Conservation (phyloP, 2,329 filamentous ascomycete species). For the Ceratocystiopsis minuta region DNA sequence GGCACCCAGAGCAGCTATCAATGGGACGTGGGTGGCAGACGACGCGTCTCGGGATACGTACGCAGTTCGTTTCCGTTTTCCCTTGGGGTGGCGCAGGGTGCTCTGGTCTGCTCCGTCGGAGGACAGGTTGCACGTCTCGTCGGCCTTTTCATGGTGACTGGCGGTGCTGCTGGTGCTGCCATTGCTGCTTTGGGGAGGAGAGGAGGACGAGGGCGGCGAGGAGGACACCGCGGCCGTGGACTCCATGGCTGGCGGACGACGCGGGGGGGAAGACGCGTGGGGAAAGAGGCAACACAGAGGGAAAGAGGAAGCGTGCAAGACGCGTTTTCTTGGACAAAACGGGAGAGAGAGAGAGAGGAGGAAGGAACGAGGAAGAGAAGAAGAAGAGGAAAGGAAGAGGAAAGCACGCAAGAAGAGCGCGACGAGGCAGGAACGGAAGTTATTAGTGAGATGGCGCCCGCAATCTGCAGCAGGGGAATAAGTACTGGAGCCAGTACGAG, state of each 20-base stretch:
- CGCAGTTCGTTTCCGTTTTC: constrained; percentile 46
- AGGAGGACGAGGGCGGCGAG: constrained; percentile 3
- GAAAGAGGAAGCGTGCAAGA: constrained; percentile 4
- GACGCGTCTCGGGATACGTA: constrained; percentile 21
- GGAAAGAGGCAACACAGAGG: background rate
- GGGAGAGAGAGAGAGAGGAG: background rate
- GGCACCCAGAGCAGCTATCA: background rate
- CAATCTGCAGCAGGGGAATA: too few species aligned
- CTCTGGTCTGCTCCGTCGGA: constrained; percentile 6
- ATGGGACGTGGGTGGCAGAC: too few species aligned
- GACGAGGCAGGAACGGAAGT: constrained; percentile 6
- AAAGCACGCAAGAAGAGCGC: constrained; percentile 2
- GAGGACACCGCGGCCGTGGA: constrained; percentile 4
- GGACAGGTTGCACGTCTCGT: constrained; percentile 6
- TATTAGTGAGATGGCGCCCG: too few species aligned
- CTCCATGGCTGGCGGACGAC: constrained; percentile 4
- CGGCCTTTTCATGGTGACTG: constrained; percentile 1
- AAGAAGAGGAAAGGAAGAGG: background rate
- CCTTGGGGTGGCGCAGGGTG: constrained; percentile 31
- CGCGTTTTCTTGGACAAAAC: background rate
- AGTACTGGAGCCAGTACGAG: constrained; percentile 2
- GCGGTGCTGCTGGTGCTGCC: background rate
- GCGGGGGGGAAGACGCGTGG: background rate
- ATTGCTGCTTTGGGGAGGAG: constrained; percentile 7
- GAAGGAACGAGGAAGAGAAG: constrained; percentile 4